Conservation (phyloP, 306 rosid species). For the Ziziphus jujuba region DNA sequence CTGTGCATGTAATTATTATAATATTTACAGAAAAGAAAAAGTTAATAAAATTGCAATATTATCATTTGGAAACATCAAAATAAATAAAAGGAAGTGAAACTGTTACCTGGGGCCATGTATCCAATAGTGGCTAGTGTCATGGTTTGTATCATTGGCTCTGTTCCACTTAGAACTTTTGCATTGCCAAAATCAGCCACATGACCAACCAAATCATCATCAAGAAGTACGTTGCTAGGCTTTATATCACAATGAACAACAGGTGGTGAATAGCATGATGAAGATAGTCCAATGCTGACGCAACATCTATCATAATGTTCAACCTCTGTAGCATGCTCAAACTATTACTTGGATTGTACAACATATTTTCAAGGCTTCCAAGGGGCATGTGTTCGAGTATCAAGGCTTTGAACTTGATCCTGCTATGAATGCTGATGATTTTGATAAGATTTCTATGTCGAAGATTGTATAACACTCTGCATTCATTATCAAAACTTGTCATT, state of each 20-base stretch:
- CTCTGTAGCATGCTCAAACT: slow-evolving; percentile 12
- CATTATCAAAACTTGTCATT: neutral
- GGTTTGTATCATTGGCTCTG: neutral
- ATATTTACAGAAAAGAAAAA: neutral
- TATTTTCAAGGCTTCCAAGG: slow-evolving; percentile 23
- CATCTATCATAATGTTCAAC: slow-evolving; percentile 27
- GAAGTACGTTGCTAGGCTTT: slow-evolving; percentile 42
- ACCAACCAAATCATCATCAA: slow-evolving; percentile 26
- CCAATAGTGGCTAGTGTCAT: slow-evolving; percentile 39
- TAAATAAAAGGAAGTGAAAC: neutral
- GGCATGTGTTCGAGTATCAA: slow-evolving; percentile 25
- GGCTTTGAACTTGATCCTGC: slow-evolving; percentile 18
- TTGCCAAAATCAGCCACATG: slow-evolving; percentile 6
- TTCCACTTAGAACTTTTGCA: neutral
- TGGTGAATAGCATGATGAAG: slow-evolving; percentile 34
- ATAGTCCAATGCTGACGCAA: slow-evolving; percentile 33
- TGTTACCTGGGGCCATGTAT: slow-evolving; percentile 46
- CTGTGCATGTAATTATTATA: slow-evolving; percentile 13
- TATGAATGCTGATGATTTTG: slow-evolving; percentile 20
- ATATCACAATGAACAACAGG: slow-evolving; percentile 41
- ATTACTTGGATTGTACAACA: neutral
- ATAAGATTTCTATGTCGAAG: slow-evolving; percentile 27
- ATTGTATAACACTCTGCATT: slow-evolving; percentile 7
- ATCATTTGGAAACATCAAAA: neutral
- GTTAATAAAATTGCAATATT: neutral